These are phyloP conservation scores for Penicillium bovifimosum DNA, from an alignment of 495 filamentous ascomycete species.

Conservation along the genomic window DNA sequence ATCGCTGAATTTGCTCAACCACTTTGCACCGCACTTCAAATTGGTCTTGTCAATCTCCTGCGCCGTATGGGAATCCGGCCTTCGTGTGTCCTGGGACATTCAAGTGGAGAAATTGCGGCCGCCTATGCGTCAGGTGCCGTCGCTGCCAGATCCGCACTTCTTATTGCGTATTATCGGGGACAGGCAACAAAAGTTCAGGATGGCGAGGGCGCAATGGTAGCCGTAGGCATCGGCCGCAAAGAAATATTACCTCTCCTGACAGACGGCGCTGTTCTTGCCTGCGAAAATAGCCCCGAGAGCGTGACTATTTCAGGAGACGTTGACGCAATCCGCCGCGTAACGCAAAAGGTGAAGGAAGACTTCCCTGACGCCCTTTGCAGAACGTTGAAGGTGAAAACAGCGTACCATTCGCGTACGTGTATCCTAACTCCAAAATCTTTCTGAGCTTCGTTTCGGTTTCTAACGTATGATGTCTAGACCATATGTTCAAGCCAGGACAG, in stretches of 20 bases:
- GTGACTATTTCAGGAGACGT: background rate
- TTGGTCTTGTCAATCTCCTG: conserved; percentile 27
- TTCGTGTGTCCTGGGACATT: conserved; percentile 23
- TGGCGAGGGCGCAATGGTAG: background rate
- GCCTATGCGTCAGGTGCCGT: conserved; percentile 25
- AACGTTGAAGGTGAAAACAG: no score
- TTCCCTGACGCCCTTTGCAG: no score
- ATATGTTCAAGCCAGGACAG: no score
- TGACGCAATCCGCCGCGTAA: background rate
- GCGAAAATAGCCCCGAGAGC: background rate
- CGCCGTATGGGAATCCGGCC: conserved; percentile 19
- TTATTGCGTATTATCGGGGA: conserved; percentile 27
- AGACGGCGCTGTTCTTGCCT: background rate
- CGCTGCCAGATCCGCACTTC: conserved; percentile 16
- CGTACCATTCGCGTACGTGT: no score
- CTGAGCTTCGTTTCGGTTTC: no score
- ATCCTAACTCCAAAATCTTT: no score
- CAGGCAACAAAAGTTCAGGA: background rate
- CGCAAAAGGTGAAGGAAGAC: no score
- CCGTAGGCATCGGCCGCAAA: background rate
- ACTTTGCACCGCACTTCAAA: conserved; percentile 26
- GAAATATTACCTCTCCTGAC: background rate
- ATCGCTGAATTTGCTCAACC: conserved; percentile 19
- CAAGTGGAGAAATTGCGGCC: conserved; percentile 34
- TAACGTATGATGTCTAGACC: no score